Percentiles rank a stretch among this genome's conserved stretches.
These are phyloP conservation scores for Taphrina betulina DNA, from an alignment of 1,139 yeast species.

Conservation along the genomic window DNA sequence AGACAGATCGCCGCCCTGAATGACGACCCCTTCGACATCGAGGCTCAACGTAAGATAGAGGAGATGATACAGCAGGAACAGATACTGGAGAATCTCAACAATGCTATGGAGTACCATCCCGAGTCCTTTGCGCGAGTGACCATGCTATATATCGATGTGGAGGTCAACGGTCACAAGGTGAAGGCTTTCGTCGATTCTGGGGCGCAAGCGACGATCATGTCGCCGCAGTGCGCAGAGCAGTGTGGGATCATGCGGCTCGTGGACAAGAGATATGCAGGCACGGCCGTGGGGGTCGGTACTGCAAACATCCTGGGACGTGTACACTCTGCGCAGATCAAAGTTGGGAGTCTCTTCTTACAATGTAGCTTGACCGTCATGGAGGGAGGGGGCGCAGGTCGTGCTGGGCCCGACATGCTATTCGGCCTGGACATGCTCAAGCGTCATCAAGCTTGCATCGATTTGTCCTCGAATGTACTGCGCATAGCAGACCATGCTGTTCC, in stretches of 20 bases:
- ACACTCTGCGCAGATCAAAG: constrained; percentile 82
- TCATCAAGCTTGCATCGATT: constrained; percentile 79
- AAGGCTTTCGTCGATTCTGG: constrained; percentile 97
- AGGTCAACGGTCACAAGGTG: constrained; percentile 73
- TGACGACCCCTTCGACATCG: constrained; percentile 72
- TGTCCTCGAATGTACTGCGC: constrained; percentile 62
- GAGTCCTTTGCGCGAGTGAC: constrained; percentile 77
- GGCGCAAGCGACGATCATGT: constrained; percentile 84
- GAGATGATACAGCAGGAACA: constrained; percentile 65
- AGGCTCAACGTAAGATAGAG: constrained; percentile 63
- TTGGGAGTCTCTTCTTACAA: constrained; percentile 67
- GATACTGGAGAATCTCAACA: constrained; percentile 71
- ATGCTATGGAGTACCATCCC: constrained; percentile 84
- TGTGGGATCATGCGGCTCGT: constrained; percentile 70
- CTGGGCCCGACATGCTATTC: constrained; percentile 57
- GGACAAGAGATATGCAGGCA: constrained; percentile 78
- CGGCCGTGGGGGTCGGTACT: constrained; percentile 88
- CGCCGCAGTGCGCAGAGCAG: constrained; percentile 70
- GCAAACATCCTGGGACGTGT: constrained; percentile 77
- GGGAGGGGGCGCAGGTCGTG: constrained; percentile 37
- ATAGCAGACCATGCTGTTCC: constrained; percentile 71
- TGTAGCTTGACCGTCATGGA: constrained; percentile 83
- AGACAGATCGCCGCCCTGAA: constrained; percentile 43
- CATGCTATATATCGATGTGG: constrained; percentile 77
- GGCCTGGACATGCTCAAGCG: constrained; percentile 72